phyloP scores from a whole-genome alignment of 208 protist species.

The Leishmania amazonensis region DNA sequence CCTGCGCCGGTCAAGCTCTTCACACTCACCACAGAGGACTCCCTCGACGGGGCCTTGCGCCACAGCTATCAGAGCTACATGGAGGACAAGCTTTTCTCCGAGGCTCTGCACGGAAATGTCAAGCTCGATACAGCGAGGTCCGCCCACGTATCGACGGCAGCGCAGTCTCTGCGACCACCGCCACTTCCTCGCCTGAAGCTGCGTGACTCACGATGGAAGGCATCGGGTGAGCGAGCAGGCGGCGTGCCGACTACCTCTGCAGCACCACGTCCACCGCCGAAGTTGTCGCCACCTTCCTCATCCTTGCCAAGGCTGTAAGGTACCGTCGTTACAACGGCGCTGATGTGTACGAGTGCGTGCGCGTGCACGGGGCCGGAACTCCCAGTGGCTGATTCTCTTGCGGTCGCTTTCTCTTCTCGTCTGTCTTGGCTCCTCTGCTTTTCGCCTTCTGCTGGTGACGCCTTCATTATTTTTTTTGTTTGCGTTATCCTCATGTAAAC shows the following conservation, averaged over 20 bases:
- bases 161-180: conserved; percentile 1
- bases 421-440: not conserved
- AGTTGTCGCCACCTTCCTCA: conserved; percentile 1
- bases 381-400: not conserved
- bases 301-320: conserved; percentile 10
- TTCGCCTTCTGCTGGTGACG: not conserved
- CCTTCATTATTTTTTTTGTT: not conserved
- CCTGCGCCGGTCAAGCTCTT: conserved; percentile 84
- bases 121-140: not conserved
- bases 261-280: not conserved
- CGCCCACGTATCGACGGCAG: not conserved
- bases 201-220: not conserved
- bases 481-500: not conserved
- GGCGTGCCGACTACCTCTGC: not conserved
- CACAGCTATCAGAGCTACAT: conserved; percentile 75
- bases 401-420: conserved; percentile 5
- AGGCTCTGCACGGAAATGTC: conserved; percentile 22
- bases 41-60: conserved; percentile 54
- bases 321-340: not conserved
- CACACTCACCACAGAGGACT: conserved; percentile 71
- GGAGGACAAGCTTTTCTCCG: conserved; percentile 62
- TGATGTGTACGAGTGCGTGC: not conserved
- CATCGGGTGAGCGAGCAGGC: not conserved
- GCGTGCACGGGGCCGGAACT: not conserved
- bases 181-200: not conserved